Base-by-base conservation (phyloP, 306 rosid genomes). In the Fagus crenata region DNA sequence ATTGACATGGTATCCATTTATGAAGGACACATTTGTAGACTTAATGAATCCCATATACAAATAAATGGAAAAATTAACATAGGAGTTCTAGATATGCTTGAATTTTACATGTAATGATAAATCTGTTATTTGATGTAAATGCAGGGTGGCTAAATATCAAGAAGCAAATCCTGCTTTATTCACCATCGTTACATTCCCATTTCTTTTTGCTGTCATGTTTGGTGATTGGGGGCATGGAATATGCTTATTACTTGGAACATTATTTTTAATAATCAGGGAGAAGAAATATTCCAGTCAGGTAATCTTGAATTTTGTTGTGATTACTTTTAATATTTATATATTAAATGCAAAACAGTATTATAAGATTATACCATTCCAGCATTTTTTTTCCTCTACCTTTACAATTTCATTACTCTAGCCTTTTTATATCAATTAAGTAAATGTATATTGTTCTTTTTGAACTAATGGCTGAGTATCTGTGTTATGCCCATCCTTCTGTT, bases 161-260 rank as follows among this genome's bases (percentile, higher is more conserved):
- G 98, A 95, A 86, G 97, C 98, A 53, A 95, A 95, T 86, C 98
- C 98, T 74, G 85, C 93, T 80, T 93, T 95, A 83, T 95, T 78
- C 77, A 89, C 98, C 28, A 86, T 95, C 1, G 81, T 90, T 78
- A 92, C 98, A 49, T 95, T 95, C 78, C 98, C 98, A 54, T 95
- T 95, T 90, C 98, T 94, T 63, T 95, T 95, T 85, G 98, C 98
- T 37, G 97, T 95, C 56, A 95, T 95, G 98, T 95, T 95, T 87
- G 98, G 98, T 76, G 98, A 95, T 83, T 95, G 98, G 98, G 98
- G 98, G 71, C 98, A 95, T 83, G 98, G 98, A 83, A 84, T 95
- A 86, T 95, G 98, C 84, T 75, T 95, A 84, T 85, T 95, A 53
- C 87, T 95, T 51, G 96, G 83, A 49, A 82, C 98, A 53, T 84